A percentile compares a stretch with the other conserved stretches of the same genome.
phyloP scores from a whole-genome alignment of 2,329 filamentous ascomycete genomes.

The Clonostachys rosea region DNA sequence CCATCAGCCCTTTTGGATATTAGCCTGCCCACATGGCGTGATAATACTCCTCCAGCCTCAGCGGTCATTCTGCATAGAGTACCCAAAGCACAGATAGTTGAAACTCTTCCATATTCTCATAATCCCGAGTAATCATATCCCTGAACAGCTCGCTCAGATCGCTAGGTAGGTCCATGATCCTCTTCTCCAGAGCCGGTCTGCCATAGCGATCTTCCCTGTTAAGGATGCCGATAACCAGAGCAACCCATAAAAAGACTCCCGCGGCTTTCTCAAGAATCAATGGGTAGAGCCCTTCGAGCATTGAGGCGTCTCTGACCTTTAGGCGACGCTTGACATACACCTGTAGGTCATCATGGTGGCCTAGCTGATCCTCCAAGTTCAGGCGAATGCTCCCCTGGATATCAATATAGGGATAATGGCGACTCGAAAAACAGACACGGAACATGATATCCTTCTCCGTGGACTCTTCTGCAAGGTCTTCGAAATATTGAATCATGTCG shows the following conservation, averaged over 20 bases:
- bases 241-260: constrained; percentile 14
- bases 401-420: constrained; percentile 39
- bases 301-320: constrained; percentile 14
- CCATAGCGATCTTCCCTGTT: constrained; percentile 22
- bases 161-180: constrained; percentile 25
- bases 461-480: not conserved
- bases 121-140: too few species aligned
- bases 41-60: constrained; percentile 39
- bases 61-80: constrained; percentile 37
- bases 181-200: constrained; percentile 10
- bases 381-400: constrained; percentile 17
- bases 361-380: constrained; percentile 10
- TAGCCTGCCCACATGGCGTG: constrained; percentile 3
- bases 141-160: constrained; percentile 34
- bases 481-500: not conserved
- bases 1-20: not conserved
- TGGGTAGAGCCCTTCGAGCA: constrained; percentile 15
- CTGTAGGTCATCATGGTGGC: constrained; percentile 13
- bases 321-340: constrained; percentile 10
- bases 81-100: constrained; percentile 45
- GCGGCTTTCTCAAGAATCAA: constrained; percentile 25
- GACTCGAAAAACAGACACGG: constrained; percentile 35
- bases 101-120: constrained; percentile 31
- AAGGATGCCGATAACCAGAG: constrained; percentile 27
- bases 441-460: constrained; percentile 9